These are phyloP conservation scores for Fagus sylvatica DNA, from an alignment of 306 rosid genomes.

Conservation along the genomic window DNA sequence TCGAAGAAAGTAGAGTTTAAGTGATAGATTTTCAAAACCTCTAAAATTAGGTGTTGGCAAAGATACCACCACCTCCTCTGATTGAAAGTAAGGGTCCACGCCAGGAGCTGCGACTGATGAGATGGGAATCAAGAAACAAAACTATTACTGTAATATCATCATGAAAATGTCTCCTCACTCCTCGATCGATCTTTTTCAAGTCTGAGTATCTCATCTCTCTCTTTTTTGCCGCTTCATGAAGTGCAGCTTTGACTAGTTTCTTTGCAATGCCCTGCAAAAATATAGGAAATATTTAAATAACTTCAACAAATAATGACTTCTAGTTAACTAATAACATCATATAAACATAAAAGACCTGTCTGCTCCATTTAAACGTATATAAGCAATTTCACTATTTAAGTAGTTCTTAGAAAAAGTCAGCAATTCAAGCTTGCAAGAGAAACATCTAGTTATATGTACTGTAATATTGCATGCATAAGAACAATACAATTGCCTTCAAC, in stretches of 20 bases:
- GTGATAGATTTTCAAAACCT: constrained; percentile 28
- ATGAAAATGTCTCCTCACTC: constrained; percentile 97
- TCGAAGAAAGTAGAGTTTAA: constrained; percentile 23
- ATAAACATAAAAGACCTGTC: background rate
- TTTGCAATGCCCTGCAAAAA: constrained; percentile 74
- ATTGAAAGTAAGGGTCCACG: constrained; percentile 59
- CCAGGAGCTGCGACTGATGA: constrained; percentile 48
- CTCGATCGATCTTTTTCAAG: constrained; percentile 83
- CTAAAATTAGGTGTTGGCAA: constrained; percentile 36
- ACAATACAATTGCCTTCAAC: background rate
- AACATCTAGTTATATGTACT: background rate
- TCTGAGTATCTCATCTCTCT: constrained; percentile 98
- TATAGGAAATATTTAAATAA: background rate
- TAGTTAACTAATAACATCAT: background rate
- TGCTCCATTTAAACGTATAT: background rate
- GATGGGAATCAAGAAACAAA: constrained; percentile 68
- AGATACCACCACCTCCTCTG: constrained; percentile 59
- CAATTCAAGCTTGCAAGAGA: background rate
- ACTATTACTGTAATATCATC: constrained; percentile 94
- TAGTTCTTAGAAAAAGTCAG: background rate
- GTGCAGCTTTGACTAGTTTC: constrained; percentile 73
- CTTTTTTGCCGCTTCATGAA: constrained; percentile 85
- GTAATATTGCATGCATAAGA: background rate
- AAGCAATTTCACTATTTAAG: background rate
- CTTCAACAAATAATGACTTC: background rate